Conservation (phyloP, 805 yeast species). For the Saturnispora diversa region DNA sequence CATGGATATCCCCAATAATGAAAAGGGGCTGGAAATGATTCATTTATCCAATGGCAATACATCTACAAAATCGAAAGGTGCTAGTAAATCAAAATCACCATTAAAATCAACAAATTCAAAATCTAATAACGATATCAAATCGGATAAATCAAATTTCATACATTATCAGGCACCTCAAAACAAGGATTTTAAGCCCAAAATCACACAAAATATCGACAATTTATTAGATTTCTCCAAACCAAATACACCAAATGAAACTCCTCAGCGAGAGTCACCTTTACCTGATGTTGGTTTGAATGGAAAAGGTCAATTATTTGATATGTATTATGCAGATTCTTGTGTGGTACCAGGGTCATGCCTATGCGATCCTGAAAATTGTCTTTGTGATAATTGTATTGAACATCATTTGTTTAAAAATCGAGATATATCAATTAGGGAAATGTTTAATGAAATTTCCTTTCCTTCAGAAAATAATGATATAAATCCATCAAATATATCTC, state of each 20-base stretch:
- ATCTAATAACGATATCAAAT: too few relatives aligned
- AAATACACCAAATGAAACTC: not conserved
- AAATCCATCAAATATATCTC: not conserved
- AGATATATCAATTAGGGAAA: constrained; percentile 12
- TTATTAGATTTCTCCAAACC: not conserved
- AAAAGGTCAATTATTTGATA: constrained; percentile 21
- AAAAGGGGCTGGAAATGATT: constrained; percentile 28
- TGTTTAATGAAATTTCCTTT: constrained; percentile 16
- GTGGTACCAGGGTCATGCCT: constrained; percentile 30
- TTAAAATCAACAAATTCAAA: not conserved
- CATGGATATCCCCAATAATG: constrained; percentile 26
- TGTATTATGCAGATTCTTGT: constrained; percentile 28
- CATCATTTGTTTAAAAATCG: constrained; percentile 18
- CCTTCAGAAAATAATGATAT: constrained; percentile 4
- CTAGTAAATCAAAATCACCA: too few relatives aligned
- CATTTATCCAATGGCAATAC: too few relatives aligned
- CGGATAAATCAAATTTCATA: too few relatives aligned
- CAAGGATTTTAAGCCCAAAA: too few relatives aligned
- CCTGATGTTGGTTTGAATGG: not conserved
- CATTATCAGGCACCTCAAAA: too few relatives aligned
- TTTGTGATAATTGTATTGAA: constrained; percentile 27
- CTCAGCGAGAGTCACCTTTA: not conserved
- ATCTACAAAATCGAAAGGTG: too few relatives aligned
- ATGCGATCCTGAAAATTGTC: constrained; percentile 28
- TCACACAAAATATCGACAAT: not conserved